phyloP scores from a whole-genome alignment of 176 grass and related monocot species.

The Eragrostis nindensis region DNA sequence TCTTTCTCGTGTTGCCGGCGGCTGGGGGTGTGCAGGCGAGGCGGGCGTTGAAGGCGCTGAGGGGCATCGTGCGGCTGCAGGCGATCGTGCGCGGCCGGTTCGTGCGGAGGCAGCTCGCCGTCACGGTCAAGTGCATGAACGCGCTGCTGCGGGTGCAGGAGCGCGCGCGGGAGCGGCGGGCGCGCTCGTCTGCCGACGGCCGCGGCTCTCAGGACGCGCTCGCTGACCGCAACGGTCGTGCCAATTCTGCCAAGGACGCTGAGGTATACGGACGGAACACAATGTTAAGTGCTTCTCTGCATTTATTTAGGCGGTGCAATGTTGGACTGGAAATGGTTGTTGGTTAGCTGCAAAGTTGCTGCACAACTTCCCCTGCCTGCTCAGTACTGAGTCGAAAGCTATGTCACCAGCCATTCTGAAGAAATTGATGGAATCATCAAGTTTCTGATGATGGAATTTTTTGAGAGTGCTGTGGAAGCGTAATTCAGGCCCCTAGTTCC shows the following conservation, averaged over 20 bases:
- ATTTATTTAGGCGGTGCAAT: not conserved
- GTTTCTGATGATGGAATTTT: not conserved
- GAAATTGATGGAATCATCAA: not conserved
- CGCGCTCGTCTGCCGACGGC: conserved; percentile 50
- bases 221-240: conserved; percentile 22
- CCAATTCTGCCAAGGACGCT: conserved; percentile 22
- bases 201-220: conserved; percentile 26
- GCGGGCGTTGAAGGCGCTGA: conserved; percentile 81
- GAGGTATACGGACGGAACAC: conserved; percentile 1
- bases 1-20: not conserved
- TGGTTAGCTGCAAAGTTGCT: not conserved
- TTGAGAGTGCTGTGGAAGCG: not conserved
- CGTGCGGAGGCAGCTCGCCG: conserved; percentile 81
- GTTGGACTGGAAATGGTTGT: not conserved
- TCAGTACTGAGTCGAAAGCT: conserved; percentile 1
- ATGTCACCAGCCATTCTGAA: not conserved
- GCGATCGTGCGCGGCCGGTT: conserved; percentile 75
- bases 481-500: not conserved
- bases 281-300: not conserved
- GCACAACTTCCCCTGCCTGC: not conserved
- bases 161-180: conserved; percentile 67
- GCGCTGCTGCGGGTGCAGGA: conserved; percentile 84
- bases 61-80: conserved; percentile 90
- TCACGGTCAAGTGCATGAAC: conserved; percentile 89
- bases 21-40: conserved; percentile 83